Percentiles rank a stretch among this genome's conserved stretches.
Conservation (phyloP, 2,329 filamentous ascomycete species). For the Sarocladiaceae sp. region DNA sequence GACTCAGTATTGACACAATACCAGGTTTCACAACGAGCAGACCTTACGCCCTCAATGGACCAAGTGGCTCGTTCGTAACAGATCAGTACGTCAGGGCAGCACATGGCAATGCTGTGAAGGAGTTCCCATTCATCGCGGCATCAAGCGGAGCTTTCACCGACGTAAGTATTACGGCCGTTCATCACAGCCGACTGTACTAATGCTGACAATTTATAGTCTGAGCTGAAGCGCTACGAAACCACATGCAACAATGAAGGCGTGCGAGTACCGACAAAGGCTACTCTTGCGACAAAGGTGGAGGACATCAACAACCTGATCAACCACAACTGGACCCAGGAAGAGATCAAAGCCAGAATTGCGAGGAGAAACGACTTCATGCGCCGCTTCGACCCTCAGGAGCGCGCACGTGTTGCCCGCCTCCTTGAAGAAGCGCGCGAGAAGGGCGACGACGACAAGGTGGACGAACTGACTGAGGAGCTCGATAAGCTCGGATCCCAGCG, state of each 20-base stretch:
- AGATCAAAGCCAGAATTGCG: constrained; percentile 72
- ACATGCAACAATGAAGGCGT: constrained; percentile 67
- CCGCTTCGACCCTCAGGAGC: constrained; percentile 60
- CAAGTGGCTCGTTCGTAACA: constrained; percentile 72
- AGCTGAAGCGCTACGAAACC: constrained; percentile 75
- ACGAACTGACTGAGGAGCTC: constrained; percentile 52
- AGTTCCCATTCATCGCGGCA: constrained; percentile 86
- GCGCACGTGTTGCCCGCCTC: constrained; percentile 58
- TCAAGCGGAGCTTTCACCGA: constrained; percentile 84
- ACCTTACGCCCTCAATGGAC: constrained; percentile 76
- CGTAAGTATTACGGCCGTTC: constrained; percentile 39
- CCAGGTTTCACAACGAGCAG: constrained; percentile 72
- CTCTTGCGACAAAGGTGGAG: constrained; percentile 64
- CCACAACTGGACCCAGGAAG: constrained; percentile 74
- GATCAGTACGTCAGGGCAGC: constrained; percentile 78
- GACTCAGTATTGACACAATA: constrained; percentile 1
- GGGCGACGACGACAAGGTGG: constrained; percentile 53
- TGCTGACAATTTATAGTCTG: constrained; percentile 44
- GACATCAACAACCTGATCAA: constrained; percentile 76
- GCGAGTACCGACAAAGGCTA: constrained; percentile 65
- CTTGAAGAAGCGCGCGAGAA: constrained; percentile 59
- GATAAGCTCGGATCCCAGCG: constrained; percentile 61
- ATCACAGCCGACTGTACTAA: background rate
- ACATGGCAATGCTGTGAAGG: constrained; percentile 75
- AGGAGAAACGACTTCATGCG: constrained; percentile 62